Percentiles rank a stretch among this genome's conserved stretches.
These are phyloP conservation scores for Rhipidocladum racemiflorum DNA, from an alignment of 176 grass and related monocot species.

Conservation along the genomic window DNA sequence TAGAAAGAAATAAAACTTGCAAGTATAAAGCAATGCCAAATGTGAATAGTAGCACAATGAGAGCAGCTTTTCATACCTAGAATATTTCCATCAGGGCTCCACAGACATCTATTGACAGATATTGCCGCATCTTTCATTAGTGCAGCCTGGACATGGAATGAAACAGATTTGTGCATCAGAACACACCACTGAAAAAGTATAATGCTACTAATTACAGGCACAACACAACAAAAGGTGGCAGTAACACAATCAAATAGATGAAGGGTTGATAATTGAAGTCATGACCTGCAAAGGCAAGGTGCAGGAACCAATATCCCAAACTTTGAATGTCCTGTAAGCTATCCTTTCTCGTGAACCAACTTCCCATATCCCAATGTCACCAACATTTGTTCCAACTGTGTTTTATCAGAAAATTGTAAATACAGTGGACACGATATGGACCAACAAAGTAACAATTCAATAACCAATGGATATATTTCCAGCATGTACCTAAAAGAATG, in stretches of 20 bases:
- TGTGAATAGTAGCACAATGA: constrained; percentile 19
- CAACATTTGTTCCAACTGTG: constrained; percentile 98
- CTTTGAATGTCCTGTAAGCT: constrained; percentile 94
- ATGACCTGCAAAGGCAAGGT: constrained; percentile 82
- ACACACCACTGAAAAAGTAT: not conserved
- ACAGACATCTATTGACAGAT: constrained; percentile 96
- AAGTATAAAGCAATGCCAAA: constrained; percentile 12
- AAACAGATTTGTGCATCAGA: constrained; percentile 25
- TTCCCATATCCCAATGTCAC: constrained; percentile 97
- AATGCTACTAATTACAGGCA: constrained; percentile 25
- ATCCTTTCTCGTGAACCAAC: constrained; percentile 95
- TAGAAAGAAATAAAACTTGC: not conserved
- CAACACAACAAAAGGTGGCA: constrained; percentile 6
- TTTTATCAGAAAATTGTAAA: constrained; percentile 35
- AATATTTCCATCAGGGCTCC: constrained; percentile 95
- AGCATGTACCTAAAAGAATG: constrained; percentile 81
- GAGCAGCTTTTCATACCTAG: constrained; percentile 47
- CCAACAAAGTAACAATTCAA: constrained; percentile 25
- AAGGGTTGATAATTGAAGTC: constrained; percentile 11
- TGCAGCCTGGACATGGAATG: constrained; percentile 54
- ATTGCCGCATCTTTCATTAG: constrained; percentile 99
- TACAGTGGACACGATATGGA: constrained; percentile 2
- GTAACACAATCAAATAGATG: constrained; percentile 13
- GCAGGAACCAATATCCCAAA: constrained; percentile 85
- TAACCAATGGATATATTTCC: not conserved